A percentile compares a stretch with the other conserved stretches of the same genome.
Conservation (phyloP, 176 grass and related monocot species). For the Musa itinerans region DNA sequence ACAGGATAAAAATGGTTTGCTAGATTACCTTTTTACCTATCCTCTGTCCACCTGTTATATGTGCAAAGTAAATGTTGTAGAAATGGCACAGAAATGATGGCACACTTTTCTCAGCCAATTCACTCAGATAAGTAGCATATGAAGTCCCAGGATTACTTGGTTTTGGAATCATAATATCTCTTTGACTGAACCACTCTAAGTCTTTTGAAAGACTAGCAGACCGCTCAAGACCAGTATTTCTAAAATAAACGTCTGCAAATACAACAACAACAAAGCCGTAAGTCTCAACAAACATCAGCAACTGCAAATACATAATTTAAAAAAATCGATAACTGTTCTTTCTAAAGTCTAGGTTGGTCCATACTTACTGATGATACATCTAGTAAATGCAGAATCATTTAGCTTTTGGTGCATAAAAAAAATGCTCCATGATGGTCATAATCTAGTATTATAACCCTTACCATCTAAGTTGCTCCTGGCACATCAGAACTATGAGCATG, state of each 20-base stretch:
- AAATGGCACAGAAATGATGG: slow-evolving; percentile 91
- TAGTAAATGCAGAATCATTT: no score
- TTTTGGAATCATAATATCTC: slow-evolving; percentile 60
- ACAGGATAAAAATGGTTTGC: neutral
- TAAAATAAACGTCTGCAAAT: slow-evolving; percentile 73
- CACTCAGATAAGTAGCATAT: slow-evolving; percentile 68
- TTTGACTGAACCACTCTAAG: slow-evolving; percentile 66
- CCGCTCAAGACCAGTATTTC: slow-evolving; percentile 57
- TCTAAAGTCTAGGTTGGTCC: slow-evolving; percentile 8
- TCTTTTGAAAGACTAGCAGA: slow-evolving; percentile 59
- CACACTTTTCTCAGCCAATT: slow-evolving; percentile 49
- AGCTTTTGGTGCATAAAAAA: neutral
- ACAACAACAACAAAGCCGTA: neutral
- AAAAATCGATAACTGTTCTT: neutral
- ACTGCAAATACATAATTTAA: no score
- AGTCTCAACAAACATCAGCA: no score
- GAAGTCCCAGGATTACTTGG: slow-evolving; percentile 49
- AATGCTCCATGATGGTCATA: neutral
- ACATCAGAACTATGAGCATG: neutral
- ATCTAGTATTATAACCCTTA: neutral
- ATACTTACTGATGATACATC: neutral
- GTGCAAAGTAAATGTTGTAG: slow-evolving; percentile 95
- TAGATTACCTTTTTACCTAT: slow-evolving; percentile 64
- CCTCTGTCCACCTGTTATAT: slow-evolving; percentile 58
- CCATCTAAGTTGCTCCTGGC: neutral